These are phyloP conservation scores for Teunomyces barrocoloradensis DNA, from an alignment of 805 yeast species.

Conservation along the genomic window DNA sequence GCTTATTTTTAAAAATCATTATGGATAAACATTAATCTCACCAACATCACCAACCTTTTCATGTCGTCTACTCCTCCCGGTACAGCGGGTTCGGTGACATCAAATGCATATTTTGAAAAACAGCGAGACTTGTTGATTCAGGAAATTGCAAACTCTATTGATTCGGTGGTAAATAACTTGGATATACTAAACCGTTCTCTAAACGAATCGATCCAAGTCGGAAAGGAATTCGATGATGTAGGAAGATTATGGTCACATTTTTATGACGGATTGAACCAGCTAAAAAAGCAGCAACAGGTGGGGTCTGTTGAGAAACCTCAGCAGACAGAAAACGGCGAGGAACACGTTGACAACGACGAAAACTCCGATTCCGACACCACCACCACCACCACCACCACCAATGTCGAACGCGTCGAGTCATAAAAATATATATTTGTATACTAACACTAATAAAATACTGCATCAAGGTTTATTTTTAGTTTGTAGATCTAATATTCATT, in stretches of 20 bases:
- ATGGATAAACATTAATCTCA: no score
- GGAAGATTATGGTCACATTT: conserved; percentile 69
- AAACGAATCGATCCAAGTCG: conserved; percentile 67
- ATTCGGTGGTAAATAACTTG: conserved; percentile 60
- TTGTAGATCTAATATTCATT: background rate
- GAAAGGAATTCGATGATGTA: conserved; percentile 71
- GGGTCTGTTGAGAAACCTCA: background rate
- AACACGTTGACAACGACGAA: background rate
- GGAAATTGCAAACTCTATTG: conserved; percentile 58
- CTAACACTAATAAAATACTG: background rate
- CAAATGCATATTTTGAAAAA: conserved; percentile 42
- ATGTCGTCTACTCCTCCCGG: conserved; percentile 3
- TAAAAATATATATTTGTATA: background rate
- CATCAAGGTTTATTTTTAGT: background rate
- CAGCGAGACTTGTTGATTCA: conserved; percentile 58
- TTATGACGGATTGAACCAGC: conserved; percentile 41
- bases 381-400: background rate
- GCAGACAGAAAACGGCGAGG: background rate
- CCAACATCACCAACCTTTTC: background rate
- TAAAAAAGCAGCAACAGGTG: background rate
- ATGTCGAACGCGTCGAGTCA: background rate
- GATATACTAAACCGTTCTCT: conserved; percentile 66
- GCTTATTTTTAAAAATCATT: no score
- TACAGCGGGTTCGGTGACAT: background rate
- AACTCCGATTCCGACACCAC: background rate